Conservation (phyloP, 441 rosid genomes). For the Capsella rubella region DNA sequence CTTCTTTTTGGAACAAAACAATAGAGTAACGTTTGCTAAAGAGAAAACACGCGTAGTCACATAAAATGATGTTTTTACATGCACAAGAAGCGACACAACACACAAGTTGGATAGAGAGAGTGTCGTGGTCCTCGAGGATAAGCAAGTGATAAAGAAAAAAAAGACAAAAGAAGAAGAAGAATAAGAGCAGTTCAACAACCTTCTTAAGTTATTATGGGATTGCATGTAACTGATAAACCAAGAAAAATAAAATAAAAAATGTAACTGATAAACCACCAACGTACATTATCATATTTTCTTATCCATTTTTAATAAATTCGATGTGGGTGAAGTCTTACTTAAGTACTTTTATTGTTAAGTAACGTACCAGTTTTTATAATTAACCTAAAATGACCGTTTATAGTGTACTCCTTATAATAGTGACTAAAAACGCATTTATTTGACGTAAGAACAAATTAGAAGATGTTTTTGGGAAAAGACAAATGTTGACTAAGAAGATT, state of each 20-base stretch:
- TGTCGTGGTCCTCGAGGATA: slow-evolving; percentile 7
- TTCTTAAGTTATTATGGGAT: slow-evolving; percentile 1
- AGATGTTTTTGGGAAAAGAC: slow-evolving; percentile 11
- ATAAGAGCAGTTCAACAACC: slow-evolving; percentile 12
- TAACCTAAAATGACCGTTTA: neutral
- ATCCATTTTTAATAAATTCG: neutral
- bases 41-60: neutral
- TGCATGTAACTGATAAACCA: neutral
- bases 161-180: neutral
- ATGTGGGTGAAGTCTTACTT: neutral
- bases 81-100: slow-evolving; percentile 9
- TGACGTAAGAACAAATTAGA: neutral
- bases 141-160: neutral
- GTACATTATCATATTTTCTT: neutral
- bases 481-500: slow-evolving; percentile 17
- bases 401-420: neutral
- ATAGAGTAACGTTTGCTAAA: neutral
- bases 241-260: neutral
- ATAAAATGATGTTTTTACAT: slow-evolving; percentile 10
- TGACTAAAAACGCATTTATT: neutral
- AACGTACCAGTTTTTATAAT: neutral
- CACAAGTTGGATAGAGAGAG: slow-evolving; percentile 7
- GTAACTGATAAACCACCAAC: neutral
- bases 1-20: neutral
- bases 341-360: neutral